Evolutionary conservation across 2,329 filamentous ascomycete genomes (phyloP), one percentile per base, ranked within the genome.

Genomic region (Lachnellula willkommii): DNA sequence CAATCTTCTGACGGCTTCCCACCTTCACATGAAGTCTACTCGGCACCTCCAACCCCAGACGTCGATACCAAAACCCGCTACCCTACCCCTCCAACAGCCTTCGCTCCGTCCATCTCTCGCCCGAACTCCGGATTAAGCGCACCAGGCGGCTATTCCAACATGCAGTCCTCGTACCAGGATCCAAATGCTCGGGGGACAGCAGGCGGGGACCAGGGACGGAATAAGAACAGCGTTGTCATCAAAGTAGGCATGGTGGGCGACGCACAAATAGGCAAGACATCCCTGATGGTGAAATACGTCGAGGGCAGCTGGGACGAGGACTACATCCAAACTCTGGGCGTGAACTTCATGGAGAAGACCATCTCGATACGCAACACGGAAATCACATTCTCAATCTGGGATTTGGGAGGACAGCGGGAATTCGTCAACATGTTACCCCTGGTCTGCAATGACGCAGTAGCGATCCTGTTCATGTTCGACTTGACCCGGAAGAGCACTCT

Each of bases 311-410:
- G 94, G 91, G 94, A 99, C 73, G 94, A 99, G 75, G 94, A 99
- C 72, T 99, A 99, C 74, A 99, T 99, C 69, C 94, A 99, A 75
- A 99, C 94, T 22, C 77, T 99, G 46, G 94, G 94, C 64, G 94
- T 99, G 74, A 99, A 99, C 74, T 99, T 99, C 75, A 99, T 99
- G 94, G 94, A 99, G 74, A 99, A 99, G 81, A 99, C 94, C 37
- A 99, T 99, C 70, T 95, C 90, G 60, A 99, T 99, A 73, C 89
- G 94, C 60, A 99, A 99, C 75, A 99, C 94, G 15, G 94, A 99
- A 75, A 99, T 99, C 73, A 99, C 94, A 45, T 99, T 99, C 75
- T 96, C 91, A 59, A 99, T 99, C 70, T 99, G 94, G 94, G 94
- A 99, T 78, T 76, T 99, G 54, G 94, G 94, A 66, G 94, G 94